Evolutionary conservation across 768 basidiomycete species (phyloP).

Genomic region (Russula sp.): DNA sequence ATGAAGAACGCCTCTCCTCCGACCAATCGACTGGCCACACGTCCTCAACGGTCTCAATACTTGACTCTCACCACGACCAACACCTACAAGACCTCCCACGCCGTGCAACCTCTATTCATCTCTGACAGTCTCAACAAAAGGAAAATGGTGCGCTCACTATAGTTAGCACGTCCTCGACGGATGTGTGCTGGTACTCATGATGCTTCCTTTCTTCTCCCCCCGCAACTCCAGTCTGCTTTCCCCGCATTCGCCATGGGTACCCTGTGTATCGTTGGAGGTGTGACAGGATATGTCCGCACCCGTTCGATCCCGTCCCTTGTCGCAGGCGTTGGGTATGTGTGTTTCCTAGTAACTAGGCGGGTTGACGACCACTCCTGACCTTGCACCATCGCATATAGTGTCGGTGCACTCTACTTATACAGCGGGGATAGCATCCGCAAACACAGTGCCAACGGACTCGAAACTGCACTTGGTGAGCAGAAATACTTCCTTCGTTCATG

Average conservation of each 20-base stretch:
- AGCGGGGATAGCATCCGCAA: constrained; percentile 70
- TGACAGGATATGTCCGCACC: constrained; percentile 63
- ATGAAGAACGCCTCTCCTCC: neutral
- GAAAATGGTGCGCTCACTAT: constrained; percentile 1
- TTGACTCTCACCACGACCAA: neutral
- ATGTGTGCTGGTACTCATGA: neutral
- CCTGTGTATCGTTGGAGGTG: constrained; percentile 69
- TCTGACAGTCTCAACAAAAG: neutral
- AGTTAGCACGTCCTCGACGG: neutral
- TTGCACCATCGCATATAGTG: constrained; percentile 35
- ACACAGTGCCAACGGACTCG: constrained; percentile 65
- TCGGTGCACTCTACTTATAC: constrained; percentile 74
- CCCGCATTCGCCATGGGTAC: constrained; percentile 73
- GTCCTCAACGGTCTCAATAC: neutral
- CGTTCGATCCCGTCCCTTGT: constrained; percentile 77
- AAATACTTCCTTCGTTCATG: neutral
- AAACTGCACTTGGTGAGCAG: constrained; percentile 62
- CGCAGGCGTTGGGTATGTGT: constrained; percentile 69
- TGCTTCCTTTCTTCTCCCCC: neutral
- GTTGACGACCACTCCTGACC: neutral
- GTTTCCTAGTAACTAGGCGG: too few species aligned
- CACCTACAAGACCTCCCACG: neutral
- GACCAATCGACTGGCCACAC: constrained; percentile 5
- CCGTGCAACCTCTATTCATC: too few species aligned
- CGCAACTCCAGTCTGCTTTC: constrained; percentile 55